phyloP scores from a whole-genome alignment of 2,329 filamentous ascomycete genomes.

The Sordariomycetes sp. region DNA sequence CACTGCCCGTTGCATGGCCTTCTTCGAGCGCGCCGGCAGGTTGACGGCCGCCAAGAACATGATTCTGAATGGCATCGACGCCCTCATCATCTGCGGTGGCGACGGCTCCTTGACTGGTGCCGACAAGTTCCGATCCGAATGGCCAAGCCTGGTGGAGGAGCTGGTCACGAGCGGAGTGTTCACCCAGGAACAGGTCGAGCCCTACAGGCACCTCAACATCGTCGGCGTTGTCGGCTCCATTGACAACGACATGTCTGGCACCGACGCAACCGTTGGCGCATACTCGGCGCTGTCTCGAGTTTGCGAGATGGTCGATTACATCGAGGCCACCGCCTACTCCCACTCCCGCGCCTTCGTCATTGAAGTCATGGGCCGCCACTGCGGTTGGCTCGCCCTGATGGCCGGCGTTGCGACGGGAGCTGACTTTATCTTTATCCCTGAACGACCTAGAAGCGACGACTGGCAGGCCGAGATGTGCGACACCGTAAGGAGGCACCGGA shows the following conservation, averaged over 20 bases:
- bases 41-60: constrained; percentile 87
- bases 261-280: constrained; percentile 93
- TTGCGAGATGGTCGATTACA: constrained; percentile 92
- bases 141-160: constrained; percentile 80
- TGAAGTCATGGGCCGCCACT: constrained; percentile 97
- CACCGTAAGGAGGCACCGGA: constrained; percentile 70
- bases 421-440: constrained; percentile 94
- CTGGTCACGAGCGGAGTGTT: constrained; percentile 67
- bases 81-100: constrained; percentile 91
- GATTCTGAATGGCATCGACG: constrained; percentile 85
- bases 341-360: constrained; percentile 96
- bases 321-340: constrained; percentile 88
- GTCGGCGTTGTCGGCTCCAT: constrained; percentile 95
- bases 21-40: constrained; percentile 80
- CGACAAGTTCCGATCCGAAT: constrained; percentile 85
- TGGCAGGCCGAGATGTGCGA: constrained; percentile 85
- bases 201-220: constrained; percentile 84
- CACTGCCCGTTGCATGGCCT: constrained; percentile 84
- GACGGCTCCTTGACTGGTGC: constrained; percentile 94
- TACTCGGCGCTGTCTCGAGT: constrained; percentile 90
- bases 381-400: constrained; percentile 95
- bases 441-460: constrained; percentile 76
- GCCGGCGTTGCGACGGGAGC: constrained; percentile 89
- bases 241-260: constrained; percentile 95
- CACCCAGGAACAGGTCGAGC: constrained; percentile 57